Percentiles rank a stretch among this genome's conserved stretches.
phyloP scores from a whole-genome alignment of 352 stramenopile genomes.

The Phytophthora pseudosyringae region DNA sequence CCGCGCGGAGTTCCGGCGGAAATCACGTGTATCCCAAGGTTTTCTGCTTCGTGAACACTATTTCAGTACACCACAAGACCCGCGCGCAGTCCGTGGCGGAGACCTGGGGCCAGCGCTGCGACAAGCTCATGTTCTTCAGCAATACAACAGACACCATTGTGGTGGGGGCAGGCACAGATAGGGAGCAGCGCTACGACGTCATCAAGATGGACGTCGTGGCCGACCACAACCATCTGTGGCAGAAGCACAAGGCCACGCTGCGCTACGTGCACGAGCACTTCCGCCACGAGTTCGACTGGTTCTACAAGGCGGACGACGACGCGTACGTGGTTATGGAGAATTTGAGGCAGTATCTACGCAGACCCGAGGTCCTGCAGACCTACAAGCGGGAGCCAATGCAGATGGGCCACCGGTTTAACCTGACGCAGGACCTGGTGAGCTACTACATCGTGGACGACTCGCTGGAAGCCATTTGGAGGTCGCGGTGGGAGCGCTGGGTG shows the following conservation, averaged over 20 bases:
- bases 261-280: slow-evolving; percentile 75
- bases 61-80: slow-evolving; percentile 69
- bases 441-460: slow-evolving; percentile 81
- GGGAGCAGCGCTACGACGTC: slow-evolving; percentile 54
- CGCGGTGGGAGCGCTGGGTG: slow-evolving; percentile 72
- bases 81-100: slow-evolving; percentile 72
- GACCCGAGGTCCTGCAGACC: slow-evolving; percentile 70
- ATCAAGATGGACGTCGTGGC: slow-evolving; percentile 70
- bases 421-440: slow-evolving; percentile 70
- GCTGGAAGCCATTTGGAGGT: slow-evolving; percentile 60
- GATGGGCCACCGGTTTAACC: slow-evolving; percentile 82
- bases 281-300: slow-evolving; percentile 85
- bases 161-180: slow-evolving; percentile 30
- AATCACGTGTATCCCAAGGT: slow-evolving; percentile 53
- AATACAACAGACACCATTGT: slow-evolving; percentile 65
- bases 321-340: slow-evolving; percentile 87
- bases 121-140: slow-evolving; percentile 86
- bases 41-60: slow-evolving; percentile 86
- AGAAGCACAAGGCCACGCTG: slow-evolving; percentile 83
- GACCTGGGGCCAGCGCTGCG: slow-evolving; percentile 84
- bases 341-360: slow-evolving; percentile 60
- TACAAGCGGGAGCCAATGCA: slow-evolving; percentile 70
- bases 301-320: slow-evolving; percentile 88
- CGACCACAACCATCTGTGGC: slow-evolving; percentile 85
- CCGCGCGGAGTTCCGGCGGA: slow-evolving; percentile 4